Base-by-base conservation (phyloP, 495 filamentous ascomycete genomes). In the Aspergillus homomorphus region DNA sequence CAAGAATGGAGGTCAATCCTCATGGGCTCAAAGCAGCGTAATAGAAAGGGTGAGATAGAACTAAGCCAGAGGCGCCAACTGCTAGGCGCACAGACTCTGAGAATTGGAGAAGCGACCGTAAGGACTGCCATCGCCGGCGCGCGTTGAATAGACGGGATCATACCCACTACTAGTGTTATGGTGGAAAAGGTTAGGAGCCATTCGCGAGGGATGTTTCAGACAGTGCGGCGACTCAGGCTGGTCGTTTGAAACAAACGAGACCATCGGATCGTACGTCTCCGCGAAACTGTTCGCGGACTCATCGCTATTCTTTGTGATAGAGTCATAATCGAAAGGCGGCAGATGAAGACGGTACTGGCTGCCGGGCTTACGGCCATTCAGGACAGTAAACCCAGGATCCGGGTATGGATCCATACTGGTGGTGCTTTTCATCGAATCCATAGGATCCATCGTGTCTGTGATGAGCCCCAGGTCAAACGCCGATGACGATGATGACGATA, bases 401-500 rank as follows among this genome's bases (percentile, higher is more conserved):
- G 70, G 73, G 48, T 73, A 78, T 1, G 70, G 71, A 15, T 71
- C 72, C 44, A 70, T 67, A 52, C 65, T 68, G 18, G 73, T 65
- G 0, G 50, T 62, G 5, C 58, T 64, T 60, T 78, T 77, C 18
- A 76, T 60, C 0, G 71, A 71, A 24, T 78, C 74, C 65, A 73
- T 76, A 4, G 73, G 70, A 26, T 78, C 70, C 69, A 78, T 74
- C 6, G 75, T 67, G 54, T 78, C 75, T 38, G 63, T 68, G 16
- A 75, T 62, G 59, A 74, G 67, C 41, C 66, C 66, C 18, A 75
- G 72, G 46, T 78, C 76, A 33, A 74, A 74, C 2, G 65, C 66
- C 0, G 74, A 75, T 3, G 76, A 78, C 7, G 76, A 77, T 0
- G 76, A 77, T 4, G 76, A 78, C 0, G 76, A 77, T 21, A 76